Conservation (phyloP, 306 rosid genomes). For the Prosopis cineraria region DNA sequence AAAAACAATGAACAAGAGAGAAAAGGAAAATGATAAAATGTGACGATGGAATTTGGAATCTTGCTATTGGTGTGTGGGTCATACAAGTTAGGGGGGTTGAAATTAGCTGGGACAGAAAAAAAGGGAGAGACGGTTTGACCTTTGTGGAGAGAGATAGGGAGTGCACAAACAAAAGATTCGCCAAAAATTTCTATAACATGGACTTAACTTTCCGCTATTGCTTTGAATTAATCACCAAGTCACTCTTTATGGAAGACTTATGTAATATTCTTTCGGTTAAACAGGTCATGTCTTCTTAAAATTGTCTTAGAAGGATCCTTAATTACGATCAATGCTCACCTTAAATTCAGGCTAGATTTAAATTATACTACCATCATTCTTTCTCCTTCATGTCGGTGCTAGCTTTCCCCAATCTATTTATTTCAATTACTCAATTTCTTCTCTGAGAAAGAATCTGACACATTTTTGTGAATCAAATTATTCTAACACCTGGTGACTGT, state of each 20-base stretch:
- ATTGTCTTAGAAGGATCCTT: background rate
- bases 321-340: background rate
- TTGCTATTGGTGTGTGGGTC: slow-evolving; percentile 35
- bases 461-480: background rate
- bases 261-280: slow-evolving; percentile 26
- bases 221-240: slow-evolving; percentile 51
- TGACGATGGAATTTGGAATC: slow-evolving; percentile 40
- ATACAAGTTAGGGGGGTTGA: slow-evolving; percentile 39
- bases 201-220: slow-evolving; percentile 44
- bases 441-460: background rate
- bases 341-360: background rate
- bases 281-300: slow-evolving; percentile 12
- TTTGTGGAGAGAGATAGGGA: slow-evolving; percentile 38
- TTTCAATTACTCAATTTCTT: background rate
- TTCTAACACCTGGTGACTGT: background rate
- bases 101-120: slow-evolving; percentile 7
- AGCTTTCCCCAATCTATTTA: background rate
- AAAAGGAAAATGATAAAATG: slow-evolving; percentile 3
- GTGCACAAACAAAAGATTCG: slow-evolving; percentile 43
- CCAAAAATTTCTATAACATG: slow-evolving; percentile 39
- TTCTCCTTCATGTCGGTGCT: background rate
- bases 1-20: slow-evolving; percentile 13
- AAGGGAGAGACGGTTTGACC: slow-evolving; percentile 46
- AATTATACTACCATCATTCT: background rate
- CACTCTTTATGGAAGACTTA: slow-evolving; percentile 32